phyloP scores from a whole-genome alignment of 2,329 filamentous ascomycete species.

The Diaporthe sp. region DNA sequence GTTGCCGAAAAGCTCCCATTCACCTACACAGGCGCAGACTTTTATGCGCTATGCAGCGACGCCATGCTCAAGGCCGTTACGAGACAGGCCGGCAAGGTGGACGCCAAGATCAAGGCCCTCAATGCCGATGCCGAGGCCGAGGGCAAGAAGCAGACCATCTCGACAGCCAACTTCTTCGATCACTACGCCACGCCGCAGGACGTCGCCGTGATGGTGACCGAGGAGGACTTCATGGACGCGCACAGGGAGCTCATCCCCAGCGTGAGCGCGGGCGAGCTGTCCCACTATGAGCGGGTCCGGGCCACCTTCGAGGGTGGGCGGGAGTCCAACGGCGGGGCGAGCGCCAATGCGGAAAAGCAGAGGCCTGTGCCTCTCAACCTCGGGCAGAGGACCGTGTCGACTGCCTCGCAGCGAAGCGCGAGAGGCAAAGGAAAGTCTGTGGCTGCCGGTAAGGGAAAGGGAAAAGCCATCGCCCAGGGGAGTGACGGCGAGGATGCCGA shows the following conservation, averaged over 20 bases:
- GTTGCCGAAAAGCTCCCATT: conserved; percentile 87
- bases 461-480: conserved; percentile 56
- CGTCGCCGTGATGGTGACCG: conserved; percentile 87
- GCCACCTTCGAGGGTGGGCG: conserved; percentile 81
- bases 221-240: conserved; percentile 88
- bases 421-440: conserved; percentile 54
- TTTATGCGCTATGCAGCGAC: conserved; percentile 97
- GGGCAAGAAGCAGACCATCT: conserved; percentile 66
- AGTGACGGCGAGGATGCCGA: conserved; percentile 54
- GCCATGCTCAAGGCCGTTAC: conserved; percentile 99
- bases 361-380: conserved; percentile 43
- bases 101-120: conserved; percentile 82
- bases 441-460: conserved; percentile 49
- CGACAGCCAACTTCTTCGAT: conserved; percentile 96
- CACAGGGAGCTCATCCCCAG: conserved; percentile 90
- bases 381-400: conserved; percentile 49
- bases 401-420: conserved; percentile 46
- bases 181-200: conserved; percentile 88
- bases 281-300: conserved; percentile 90
- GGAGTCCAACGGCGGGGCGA: conserved; percentile 57
- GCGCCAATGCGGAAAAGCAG: conserved; percentile 41
- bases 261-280: conserved; percentile 91
- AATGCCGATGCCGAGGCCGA: conserved; percentile 58
- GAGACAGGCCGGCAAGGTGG: conserved; percentile 85
- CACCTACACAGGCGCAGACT: conserved; percentile 96